Evolutionary conservation across 257 asterid species (phyloP), one percentile per base, ranked within the genome.

Genomic region (Eucommia ulmoides): DNA sequence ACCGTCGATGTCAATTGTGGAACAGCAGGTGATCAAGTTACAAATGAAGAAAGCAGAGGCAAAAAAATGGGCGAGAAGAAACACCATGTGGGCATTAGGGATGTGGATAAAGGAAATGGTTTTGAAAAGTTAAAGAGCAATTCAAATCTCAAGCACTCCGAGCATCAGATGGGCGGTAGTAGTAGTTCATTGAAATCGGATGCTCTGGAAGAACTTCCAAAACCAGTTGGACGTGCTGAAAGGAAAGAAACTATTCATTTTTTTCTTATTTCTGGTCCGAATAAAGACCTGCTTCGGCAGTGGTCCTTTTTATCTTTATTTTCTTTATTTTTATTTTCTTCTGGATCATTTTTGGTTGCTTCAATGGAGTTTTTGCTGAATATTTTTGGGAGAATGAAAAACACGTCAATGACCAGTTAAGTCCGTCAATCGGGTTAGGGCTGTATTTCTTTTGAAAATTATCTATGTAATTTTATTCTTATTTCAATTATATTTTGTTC

Each of bases 101-200:
- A 54, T 53, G 26, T 23, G 44, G 54, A 52, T 33, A 57, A 58
- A 41, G 75, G 62, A 50, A 65, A 42, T 26, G 15, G 19, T 38
- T 22, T 20, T 55, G 75, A 62, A 15, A 50, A 54, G 51, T 10
- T 2, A 20, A 66, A 55, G 58, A 65, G 65, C 45, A 60, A 52
- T 44, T 48, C 49, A n/a, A 56, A 66, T 60, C 8, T 29, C 8
- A 12, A 29, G 8, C 56, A 41, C 56, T 22, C 65, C 44, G 74
- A 65, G 62, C 63, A 70, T 56, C 56, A 52, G 60, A 64, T 55
- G 63, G 64, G 67, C 61, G 59, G 61, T 61, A 73, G 70, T 60
- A 64, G 47, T 54, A 64, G 56, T 33, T 68, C 58, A 42, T 48
- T n/a, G 49, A 67, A 68, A 55, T 29, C 69, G 55, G 46, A 42